phyloP scores from a whole-genome alignment of 2,329 filamentous ascomycete species.

The Arachnopeziza araneosa region DNA sequence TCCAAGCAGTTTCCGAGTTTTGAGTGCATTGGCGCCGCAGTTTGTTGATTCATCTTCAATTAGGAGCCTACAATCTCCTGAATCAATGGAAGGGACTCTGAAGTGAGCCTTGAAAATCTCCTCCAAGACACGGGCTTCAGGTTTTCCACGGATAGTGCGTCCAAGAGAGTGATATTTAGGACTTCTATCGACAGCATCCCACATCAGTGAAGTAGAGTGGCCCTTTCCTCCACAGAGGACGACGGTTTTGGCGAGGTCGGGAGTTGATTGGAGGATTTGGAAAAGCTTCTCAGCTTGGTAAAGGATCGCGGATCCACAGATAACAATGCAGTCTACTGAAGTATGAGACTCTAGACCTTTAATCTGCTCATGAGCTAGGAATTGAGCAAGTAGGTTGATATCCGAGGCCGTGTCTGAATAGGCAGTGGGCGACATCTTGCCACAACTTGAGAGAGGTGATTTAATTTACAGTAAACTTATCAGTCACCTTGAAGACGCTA shows the following conservation, averaged over 20 bases:
- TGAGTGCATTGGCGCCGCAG: constrained; percentile 39
- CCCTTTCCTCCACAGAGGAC: constrained; percentile 42
- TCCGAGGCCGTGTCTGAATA: constrained; percentile 6
- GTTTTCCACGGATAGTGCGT: constrained; percentile 29
- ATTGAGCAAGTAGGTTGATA: constrained; percentile 28
- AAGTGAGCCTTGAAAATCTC: constrained; percentile 32
- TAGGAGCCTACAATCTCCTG: constrained; percentile 30
- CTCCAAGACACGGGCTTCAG: constrained; percentile 37
- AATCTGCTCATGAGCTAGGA: constrained; percentile 27
- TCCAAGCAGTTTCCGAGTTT: constrained; percentile 34
- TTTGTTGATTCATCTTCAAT: constrained; percentile 41
- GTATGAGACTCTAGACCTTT: constrained; percentile 9
- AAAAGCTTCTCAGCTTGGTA: constrained; percentile 33
- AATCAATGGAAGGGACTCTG: constrained; percentile 22
- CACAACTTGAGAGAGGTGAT: no score
- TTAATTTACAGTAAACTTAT: no score
- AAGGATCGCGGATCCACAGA: constrained; percentile 37
- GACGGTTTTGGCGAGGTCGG: constrained; percentile 31
- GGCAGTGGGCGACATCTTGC: neutral
- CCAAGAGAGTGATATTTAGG: constrained; percentile 26
- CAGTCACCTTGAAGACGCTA: no score
- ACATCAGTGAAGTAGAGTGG: constrained; percentile 39
- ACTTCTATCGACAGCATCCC: constrained; percentile 34
- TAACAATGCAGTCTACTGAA: constrained; percentile 33
- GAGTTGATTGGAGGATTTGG: constrained; percentile 25